A percentile compares a stretch with the other conserved stretches of the same genome.
Evolutionary conservation across 257 asterid genomes (phyloP).

Genomic region (Gynochthodes officinalis): DNA sequence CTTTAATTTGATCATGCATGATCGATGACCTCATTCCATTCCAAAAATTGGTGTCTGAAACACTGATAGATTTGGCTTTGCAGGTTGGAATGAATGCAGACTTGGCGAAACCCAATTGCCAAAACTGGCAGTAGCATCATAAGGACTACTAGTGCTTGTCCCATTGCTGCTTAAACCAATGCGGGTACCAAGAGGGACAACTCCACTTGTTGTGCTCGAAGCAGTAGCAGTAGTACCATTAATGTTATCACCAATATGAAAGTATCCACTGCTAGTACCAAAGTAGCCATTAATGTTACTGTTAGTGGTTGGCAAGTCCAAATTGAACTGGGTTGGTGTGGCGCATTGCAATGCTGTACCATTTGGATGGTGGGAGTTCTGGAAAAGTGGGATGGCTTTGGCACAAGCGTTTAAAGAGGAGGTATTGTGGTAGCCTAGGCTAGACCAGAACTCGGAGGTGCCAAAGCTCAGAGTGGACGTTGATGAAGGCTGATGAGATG

Average conservation of each 20-base stretch:
- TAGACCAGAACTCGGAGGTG: constrained; percentile 46
- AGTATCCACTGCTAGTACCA: constrained; percentile 23
- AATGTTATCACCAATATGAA: neutral
- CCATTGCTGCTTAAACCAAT: constrained; percentile 19
- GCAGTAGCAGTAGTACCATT: neutral
- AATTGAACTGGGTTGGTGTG: constrained; percentile 21
- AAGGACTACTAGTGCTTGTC: constrained; percentile 18
- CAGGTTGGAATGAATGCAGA: constrained; percentile 33
- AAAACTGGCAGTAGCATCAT: constrained; percentile 22
- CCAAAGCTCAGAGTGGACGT: constrained; percentile 30
- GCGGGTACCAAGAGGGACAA: constrained; percentile 9
- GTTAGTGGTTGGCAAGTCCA: constrained; percentile 24
- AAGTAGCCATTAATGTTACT: constrained; percentile 23
- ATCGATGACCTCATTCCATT: constrained; percentile 33
- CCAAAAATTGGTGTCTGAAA: constrained; percentile 49
- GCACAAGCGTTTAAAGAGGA: constrained; percentile 7
- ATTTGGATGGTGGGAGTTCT: neutral
- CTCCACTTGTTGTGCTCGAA: constrained; percentile 8
- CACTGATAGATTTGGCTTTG: constrained; percentile 34
- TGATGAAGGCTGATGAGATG: constrained; percentile 21
- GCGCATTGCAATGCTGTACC: constrained; percentile 24
- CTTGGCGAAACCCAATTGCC: constrained; percentile 42
- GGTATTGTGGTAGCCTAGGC: constrained; percentile 42
- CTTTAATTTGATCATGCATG: neutral
- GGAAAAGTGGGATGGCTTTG: constrained; percentile 17